Percentiles rank a stretch among this genome's conserved stretches.
These are phyloP conservation scores for Xylaria venustula DNA, from an alignment of 495 filamentous ascomycete species.

Conservation along the genomic window DNA sequence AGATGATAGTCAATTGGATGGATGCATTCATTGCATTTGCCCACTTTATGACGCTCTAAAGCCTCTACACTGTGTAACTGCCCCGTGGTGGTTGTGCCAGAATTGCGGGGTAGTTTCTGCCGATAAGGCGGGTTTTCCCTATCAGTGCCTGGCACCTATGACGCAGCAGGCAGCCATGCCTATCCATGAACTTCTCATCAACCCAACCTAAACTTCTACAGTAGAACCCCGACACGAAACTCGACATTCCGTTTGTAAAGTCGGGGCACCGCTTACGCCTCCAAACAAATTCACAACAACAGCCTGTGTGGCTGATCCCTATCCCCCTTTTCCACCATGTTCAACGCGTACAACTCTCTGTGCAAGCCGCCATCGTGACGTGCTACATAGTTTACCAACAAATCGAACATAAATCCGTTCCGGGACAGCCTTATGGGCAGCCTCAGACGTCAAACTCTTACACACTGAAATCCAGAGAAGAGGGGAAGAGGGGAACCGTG, in stretches of 20 bases:
- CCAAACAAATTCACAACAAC: not conserved
- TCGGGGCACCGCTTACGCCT: not conserved
- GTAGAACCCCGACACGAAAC: no score
- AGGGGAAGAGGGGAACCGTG: no score
- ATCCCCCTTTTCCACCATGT: not conserved
- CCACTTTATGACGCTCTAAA: no score
- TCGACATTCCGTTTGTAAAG: no score
- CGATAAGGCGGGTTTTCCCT: slow-evolving; percentile 4
- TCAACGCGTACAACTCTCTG: not conserved
- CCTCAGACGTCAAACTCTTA: not conserved
- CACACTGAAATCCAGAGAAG: not conserved
- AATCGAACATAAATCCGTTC: not conserved
- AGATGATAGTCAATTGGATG: no score
- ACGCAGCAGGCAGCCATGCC: not conserved
- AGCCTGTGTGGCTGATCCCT: not conserved
- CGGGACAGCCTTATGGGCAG: not conserved
- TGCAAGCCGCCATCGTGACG: slow-evolving; percentile 14
- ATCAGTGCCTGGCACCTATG: no score
- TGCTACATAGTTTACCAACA: not conserved
- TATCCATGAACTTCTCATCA: no score
- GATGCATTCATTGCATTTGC: no score
- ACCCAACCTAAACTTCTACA: no score
- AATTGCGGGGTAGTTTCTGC: slow-evolving; percentile 10
- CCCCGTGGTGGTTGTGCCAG: no score
- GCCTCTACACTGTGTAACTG: no score